Base-by-base conservation (phyloP, 805 yeast species). In the Gaillardinia entomophila region DNA sequence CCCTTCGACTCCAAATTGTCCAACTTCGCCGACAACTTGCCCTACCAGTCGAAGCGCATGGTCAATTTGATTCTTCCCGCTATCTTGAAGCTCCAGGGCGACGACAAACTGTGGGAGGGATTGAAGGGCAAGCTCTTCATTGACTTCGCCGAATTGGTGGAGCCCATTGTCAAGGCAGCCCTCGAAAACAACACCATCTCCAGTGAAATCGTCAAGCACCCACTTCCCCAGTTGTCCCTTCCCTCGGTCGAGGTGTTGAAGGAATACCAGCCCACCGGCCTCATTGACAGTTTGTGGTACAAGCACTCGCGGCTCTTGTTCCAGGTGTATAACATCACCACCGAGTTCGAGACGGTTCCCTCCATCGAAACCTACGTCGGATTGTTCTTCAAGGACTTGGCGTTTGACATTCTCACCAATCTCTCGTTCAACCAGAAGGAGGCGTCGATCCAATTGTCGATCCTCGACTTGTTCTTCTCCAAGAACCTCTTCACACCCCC, bases 391-490 rank as follows among this genome's bases (percentile, higher is more conserved):
- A 75, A 85, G 41, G 97, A 92, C 51, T 62, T 85, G 22, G 67
- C 80, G 23, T 71, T 73, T 31, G 97, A 90, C 56, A 60, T 84
- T 20, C 73, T 89, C 33, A 78, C 82, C 38, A 77, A 82, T 44
- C 62, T 90, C 63, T 95, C 89, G 43, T 92, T 86, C 67, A 92
- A 92, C 60, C 80, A 95, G 50, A 77, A 75, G 28, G 92, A 85
- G 42, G 94, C 86, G 7, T 79, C 95, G 0, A 77, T 84, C 41
- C 96, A 88, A 55, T 71, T 92, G 27, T 71, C 86, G 19, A 75
- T 80, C 5, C 59, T 92, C 34, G 88, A 82, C 48, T 55, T 75
- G 33, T 89, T 78, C 48, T 88, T 88, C 64, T 70, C 75, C 40
- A 68, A 75, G 8, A 73, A 73, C 25, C 49, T 66, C 31, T 66